phyloP scores from a whole-genome alignment of 2,329 filamentous ascomycete genomes.

The Fonsecaea monophora region DNA sequence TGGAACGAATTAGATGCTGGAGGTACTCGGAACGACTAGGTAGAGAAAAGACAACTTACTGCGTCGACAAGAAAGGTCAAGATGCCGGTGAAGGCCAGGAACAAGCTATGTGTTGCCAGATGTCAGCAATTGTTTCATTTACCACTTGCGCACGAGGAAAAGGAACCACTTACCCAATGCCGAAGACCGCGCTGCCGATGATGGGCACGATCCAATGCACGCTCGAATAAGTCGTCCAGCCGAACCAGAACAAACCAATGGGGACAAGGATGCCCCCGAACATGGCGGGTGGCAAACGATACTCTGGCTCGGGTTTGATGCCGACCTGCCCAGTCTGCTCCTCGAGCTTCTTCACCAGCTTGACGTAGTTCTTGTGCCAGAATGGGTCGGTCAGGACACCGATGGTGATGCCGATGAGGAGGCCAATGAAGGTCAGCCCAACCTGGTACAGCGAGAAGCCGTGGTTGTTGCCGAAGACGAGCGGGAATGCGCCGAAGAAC shows the following conservation, averaged over 20 bases:
- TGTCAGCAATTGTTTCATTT: slow-evolving; percentile 57
- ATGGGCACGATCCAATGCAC: slow-evolving; percentile 57
- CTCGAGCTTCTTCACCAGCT: slow-evolving; percentile 43
- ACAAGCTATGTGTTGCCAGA: slow-evolving; percentile 64
- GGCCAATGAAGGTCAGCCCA: slow-evolving; percentile 53
- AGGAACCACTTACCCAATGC: slow-evolving; percentile 48
- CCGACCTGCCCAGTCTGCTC: slow-evolving; percentile 43
- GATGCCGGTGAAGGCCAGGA: slow-evolving; percentile 59
- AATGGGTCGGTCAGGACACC: slow-evolving; percentile 52
- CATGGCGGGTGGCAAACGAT: slow-evolving; percentile 58
- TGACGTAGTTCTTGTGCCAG: slow-evolving; percentile 27
- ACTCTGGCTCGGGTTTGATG: slow-evolving; percentile 58
- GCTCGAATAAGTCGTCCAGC: slow-evolving; percentile 52
- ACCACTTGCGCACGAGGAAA: slow-evolving; percentile 50
- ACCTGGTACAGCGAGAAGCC: slow-evolving; percentile 44
- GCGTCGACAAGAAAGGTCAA: slow-evolving; percentile 83
- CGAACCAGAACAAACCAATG: slow-evolving; percentile 63
- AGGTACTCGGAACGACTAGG: too few species aligned
- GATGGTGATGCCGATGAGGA: slow-evolving; percentile 54
- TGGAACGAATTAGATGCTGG: background rate
- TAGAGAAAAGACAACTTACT: background rate
- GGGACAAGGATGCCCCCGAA: slow-evolving; percentile 61
- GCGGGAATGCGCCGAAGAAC: slow-evolving; percentile 86
- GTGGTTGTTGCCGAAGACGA: slow-evolving; percentile 71
- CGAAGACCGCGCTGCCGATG: slow-evolving; percentile 46